A percentile compares a stretch with the other conserved stretches of the same genome.
Conservation (phyloP, 2,329 filamentous ascomycete genomes). For the Ascochyta clinopodiicola region DNA sequence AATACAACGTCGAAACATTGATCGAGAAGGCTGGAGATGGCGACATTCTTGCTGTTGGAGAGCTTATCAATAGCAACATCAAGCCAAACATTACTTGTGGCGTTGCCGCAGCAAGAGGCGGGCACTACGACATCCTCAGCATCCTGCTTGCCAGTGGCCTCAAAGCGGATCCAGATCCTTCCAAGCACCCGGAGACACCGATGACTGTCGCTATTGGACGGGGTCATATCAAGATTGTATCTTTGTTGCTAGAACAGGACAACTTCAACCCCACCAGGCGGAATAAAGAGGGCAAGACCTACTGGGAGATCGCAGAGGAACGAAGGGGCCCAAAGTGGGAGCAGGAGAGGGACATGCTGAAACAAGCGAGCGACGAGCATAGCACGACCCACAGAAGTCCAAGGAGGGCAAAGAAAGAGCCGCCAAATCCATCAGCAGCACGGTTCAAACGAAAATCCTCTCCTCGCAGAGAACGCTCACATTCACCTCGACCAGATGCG, state of each 20-base stretch:
- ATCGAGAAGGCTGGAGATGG: conserved; percentile 57
- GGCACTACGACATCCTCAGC: conserved; percentile 86
- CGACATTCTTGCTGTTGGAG: conserved; percentile 56
- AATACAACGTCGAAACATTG: conserved; percentile 57
- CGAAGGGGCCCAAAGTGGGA: conserved; percentile 88
- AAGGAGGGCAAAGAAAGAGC: conserved; percentile 43
- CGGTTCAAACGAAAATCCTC: conserved; percentile 44
- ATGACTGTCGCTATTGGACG: conserved; percentile 94
- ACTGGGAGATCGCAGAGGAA: conserved; percentile 84
- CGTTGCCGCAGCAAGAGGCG: conserved; percentile 89
- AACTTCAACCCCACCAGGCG: conserved; percentile 82
- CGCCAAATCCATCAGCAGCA: conserved; percentile 31
- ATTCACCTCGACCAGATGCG: conserved; percentile 39
- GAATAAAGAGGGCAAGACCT: conserved; percentile 77
- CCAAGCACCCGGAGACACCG: conserved; percentile 87
- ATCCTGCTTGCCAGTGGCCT: conserved; percentile 62
- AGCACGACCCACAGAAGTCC: conserved; percentile 42
- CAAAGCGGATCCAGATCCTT: conserved; percentile 63
- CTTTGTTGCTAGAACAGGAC: conserved; percentile 76
- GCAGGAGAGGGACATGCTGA: conserved; percentile 82
- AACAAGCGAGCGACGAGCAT: conserved; percentile 72
- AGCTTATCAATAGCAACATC: conserved; percentile 56
- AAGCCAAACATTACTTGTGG: conserved; percentile 82
- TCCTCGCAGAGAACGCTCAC: conserved; percentile 43
- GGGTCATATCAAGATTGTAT: conserved; percentile 82